These are phyloP conservation scores for Globisporangium abappressorium DNA, from an alignment of 352 stramenopile species.

Conservation along the genomic window DNA sequence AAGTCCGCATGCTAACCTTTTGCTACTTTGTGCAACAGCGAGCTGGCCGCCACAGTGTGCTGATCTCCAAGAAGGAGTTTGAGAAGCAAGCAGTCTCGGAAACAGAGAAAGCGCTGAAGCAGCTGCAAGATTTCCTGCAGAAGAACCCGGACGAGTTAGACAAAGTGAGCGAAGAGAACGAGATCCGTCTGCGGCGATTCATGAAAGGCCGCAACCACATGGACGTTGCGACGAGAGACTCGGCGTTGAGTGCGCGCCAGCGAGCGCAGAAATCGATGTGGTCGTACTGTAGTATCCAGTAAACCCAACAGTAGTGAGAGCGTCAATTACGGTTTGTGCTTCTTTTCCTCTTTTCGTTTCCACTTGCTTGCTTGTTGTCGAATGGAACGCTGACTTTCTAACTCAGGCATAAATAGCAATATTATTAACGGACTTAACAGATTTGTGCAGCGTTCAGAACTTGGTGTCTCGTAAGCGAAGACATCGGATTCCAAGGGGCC, in stretches of 20 bases:
- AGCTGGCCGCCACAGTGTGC: constrained; percentile 48
- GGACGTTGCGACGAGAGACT: constrained; percentile 56
- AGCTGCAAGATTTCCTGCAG: constrained; percentile 63
- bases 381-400: constrained; percentile 11
- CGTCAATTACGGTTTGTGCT: constrained; percentile 11
- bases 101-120: constrained; percentile 70
- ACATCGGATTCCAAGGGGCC: not conserved
- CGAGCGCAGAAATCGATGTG: constrained; percentile 32
- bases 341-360: not conserved
- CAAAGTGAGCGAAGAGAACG: constrained; percentile 77
- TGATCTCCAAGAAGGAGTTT: constrained; percentile 79
- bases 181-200: constrained; percentile 78
- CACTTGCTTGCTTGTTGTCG: not conserved
- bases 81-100: constrained; percentile 60
- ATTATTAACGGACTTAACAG: constrained; percentile 12
- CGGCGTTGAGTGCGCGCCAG: constrained; percentile 22
- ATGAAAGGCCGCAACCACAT: constrained; percentile 74
- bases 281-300: constrained; percentile 53
- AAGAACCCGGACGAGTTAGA: constrained; percentile 73
- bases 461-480: not conserved
- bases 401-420: constrained; percentile 22
- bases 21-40: constrained; percentile 6
- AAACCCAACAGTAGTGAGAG: constrained; percentile 13
- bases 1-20: constrained; percentile 18
- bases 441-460: not conserved